Percentiles rank a stretch among this genome's conserved stretches.
Conservation (phyloP, 2,329 filamentous ascomycete species). For the Colletotrichum acutatum region DNA sequence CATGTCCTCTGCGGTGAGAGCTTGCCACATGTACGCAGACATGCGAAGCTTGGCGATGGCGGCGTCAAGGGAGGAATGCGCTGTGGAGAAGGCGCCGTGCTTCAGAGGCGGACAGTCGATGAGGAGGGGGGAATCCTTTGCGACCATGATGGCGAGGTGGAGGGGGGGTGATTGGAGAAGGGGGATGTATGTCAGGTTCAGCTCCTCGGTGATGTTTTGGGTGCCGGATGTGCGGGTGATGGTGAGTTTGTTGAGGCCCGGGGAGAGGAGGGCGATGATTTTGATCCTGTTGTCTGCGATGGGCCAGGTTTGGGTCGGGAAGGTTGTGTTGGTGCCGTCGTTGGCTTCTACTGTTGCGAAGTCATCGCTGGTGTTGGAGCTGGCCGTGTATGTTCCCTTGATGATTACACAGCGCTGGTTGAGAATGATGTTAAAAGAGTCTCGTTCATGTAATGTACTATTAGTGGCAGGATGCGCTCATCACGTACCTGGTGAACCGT, state of each 20-base stretch:
- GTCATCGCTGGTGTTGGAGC: background rate
- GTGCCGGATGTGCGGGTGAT: background rate
- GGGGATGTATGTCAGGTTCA: conserved; percentile 65
- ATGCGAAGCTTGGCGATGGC: conserved; percentile 78
- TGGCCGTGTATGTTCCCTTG: background rate
- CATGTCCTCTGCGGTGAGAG: conserved; percentile 81
- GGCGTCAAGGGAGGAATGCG: conserved; percentile 63
- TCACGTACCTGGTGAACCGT: conserved; percentile 16
- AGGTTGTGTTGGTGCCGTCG: conserved; percentile 2
- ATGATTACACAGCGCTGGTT: conserved; percentile 25
- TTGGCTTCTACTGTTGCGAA: conserved; percentile 1
- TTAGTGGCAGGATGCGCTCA: too few species aligned
- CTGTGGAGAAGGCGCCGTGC: conserved; percentile 63
- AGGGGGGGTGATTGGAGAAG: conserved; percentile 70
- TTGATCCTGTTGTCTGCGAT: conserved; percentile 14
- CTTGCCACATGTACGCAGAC: conserved; percentile 81
- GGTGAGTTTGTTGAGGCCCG: conserved; percentile 14
- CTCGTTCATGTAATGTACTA: too few species aligned
- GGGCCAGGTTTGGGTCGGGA: conserved; percentile 25
- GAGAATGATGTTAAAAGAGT: background rate
- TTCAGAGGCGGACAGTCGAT: conserved; percentile 75
- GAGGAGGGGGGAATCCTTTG: conserved; percentile 74
- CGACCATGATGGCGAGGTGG: conserved; percentile 76
- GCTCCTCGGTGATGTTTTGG: background rate
- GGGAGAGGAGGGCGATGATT: conserved; percentile 19